These are phyloP conservation scores for Leishmania gerbilli DNA, from an alignment of 208 protist genomes.

Conservation along the genomic window DNA sequence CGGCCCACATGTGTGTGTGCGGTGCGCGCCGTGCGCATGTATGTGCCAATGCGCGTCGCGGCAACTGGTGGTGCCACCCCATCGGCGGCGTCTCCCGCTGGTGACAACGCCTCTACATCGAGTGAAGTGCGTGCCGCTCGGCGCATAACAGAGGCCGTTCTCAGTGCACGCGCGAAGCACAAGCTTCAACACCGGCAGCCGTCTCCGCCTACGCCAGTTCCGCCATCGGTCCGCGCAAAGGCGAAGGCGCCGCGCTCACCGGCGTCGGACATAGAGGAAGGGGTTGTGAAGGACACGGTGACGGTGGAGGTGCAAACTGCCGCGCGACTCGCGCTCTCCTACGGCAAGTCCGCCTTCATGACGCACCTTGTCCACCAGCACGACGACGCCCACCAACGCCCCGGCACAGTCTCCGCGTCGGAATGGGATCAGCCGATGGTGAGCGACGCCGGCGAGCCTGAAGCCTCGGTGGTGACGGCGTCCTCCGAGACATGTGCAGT, in stretches of 20 bases:
- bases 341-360: constrained; percentile 31
- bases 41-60: constrained; percentile 19
- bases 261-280: background rate
- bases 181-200: background rate
- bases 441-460: background rate
- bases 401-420: constrained; percentile 8
- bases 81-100: background rate
- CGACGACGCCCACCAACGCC: constrained; percentile 6
- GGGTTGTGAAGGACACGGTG: background rate
- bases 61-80: background rate
- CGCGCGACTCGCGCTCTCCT: constrained; percentile 21
- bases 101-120: background rate
- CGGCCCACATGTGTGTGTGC: constrained; percentile 8
- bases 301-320: background rate
- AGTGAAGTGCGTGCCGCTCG: constrained; percentile 12
- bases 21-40: constrained; percentile 31
- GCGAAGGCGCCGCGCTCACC: background rate
- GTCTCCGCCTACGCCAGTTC: background rate
- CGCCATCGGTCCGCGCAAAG: constrained; percentile 3
- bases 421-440: constrained; percentile 22
- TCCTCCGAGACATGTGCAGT: background rate
- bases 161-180: constrained; percentile 10
- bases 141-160: constrained; percentile 19
- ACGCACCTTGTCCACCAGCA: constrained; percentile 40
- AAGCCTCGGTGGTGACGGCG: background rate